phyloP scores from a whole-genome alignment of 169 alveolate species.

The Fabrea salina region DNA sequence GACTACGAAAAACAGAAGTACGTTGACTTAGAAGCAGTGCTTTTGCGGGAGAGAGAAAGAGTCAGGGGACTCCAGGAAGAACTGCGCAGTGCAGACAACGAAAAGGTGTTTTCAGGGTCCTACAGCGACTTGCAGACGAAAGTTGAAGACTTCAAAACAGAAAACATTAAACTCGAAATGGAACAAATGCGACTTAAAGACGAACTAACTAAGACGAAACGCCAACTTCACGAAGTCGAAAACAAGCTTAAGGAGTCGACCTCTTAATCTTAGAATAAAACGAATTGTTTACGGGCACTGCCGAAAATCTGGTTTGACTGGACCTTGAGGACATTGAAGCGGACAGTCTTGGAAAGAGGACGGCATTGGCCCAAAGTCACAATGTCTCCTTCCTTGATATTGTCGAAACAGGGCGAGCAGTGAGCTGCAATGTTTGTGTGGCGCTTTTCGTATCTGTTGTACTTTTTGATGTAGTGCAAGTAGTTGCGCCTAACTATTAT shows the following conservation, averaged over 20 bases:
- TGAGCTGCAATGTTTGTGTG: conserved; percentile 98
- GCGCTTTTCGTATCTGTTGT: conserved; percentile 98
- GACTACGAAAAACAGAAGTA: conserved; percentile 24
- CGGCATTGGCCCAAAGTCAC: conserved; percentile 85
- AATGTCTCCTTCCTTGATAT: conserved; percentile 68
- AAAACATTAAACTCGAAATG: conserved; percentile 15
- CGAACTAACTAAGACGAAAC: not conserved
- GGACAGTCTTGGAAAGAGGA: conserved; percentile 98
- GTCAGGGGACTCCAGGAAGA: not conserved
- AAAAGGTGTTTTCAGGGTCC: no score
- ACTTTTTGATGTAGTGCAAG: conserved; percentile 97
- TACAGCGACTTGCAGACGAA: not conserved
- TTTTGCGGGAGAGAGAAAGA: not conserved
- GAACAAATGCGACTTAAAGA: conserved; percentile 14
- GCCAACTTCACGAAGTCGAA: not conserved
- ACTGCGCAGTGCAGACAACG: no score
- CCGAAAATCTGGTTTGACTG: conserved; percentile 98
- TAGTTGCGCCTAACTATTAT: conserved; percentile 97
- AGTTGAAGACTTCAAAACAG: not conserved
- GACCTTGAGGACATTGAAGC: conserved; percentile 98
- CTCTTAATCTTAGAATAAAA: conserved; percentile 88
- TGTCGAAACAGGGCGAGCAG: conserved; percentile 97
- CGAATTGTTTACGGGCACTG: conserved; percentile 97
- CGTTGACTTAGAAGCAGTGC: conserved; percentile 10
- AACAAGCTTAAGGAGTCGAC: conserved; percentile 17